Conservation (phyloP, 2,329 filamentous ascomycete species). For the Hymenoscyphus linearis region DNA sequence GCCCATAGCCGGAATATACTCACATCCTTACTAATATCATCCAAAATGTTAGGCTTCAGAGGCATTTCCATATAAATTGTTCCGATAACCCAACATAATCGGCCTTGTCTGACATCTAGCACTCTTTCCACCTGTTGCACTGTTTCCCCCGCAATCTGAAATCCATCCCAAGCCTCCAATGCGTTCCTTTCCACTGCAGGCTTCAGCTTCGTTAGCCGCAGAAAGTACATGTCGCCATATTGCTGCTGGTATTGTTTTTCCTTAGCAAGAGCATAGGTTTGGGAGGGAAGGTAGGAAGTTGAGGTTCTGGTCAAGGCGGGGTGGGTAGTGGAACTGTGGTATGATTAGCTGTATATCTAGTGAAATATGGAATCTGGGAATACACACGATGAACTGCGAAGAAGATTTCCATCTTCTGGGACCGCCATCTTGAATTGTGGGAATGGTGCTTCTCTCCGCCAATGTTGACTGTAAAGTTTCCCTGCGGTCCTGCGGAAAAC, state of each 20-base stretch:
- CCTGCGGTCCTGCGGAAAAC: slow-evolving; percentile 1
- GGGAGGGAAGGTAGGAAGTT: slow-evolving; percentile 67
- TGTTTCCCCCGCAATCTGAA: slow-evolving; percentile 70
- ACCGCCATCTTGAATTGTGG: slow-evolving; percentile 20
- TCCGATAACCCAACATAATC: slow-evolving; percentile 91
- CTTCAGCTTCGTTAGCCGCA: slow-evolving; percentile 83
- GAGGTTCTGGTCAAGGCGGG: slow-evolving; percentile 45
- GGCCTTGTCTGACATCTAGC: slow-evolving; percentile 89
- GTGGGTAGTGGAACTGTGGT: slow-evolving; percentile 19
- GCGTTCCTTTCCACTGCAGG: slow-evolving; percentile 74
- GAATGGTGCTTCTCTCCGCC: not conserved
- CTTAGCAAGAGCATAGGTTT: slow-evolving; percentile 68
- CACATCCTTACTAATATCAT: slow-evolving; percentile 91
- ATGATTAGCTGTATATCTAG: slow-evolving; percentile 5
- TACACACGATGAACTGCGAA: slow-evolving; percentile 47
- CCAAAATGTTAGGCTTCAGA: slow-evolving; percentile 90
- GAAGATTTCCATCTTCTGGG: slow-evolving; percentile 33
- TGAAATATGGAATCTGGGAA: slow-evolving; percentile 1
- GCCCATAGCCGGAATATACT: slow-evolving; percentile 26
- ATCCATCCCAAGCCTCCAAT: slow-evolving; percentile 68
- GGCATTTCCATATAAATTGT: slow-evolving; percentile 98
- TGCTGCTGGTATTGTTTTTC: slow-evolving; percentile 82
- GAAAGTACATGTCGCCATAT: slow-evolving; percentile 96
- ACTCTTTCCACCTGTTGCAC: slow-evolving; percentile 79
- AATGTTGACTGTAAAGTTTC: not conserved